A percentile compares a stretch with the other conserved stretches of the same genome.
Conservation (phyloP, 805 yeast genomes). For the Torulaspora microellipsoides region DNA sequence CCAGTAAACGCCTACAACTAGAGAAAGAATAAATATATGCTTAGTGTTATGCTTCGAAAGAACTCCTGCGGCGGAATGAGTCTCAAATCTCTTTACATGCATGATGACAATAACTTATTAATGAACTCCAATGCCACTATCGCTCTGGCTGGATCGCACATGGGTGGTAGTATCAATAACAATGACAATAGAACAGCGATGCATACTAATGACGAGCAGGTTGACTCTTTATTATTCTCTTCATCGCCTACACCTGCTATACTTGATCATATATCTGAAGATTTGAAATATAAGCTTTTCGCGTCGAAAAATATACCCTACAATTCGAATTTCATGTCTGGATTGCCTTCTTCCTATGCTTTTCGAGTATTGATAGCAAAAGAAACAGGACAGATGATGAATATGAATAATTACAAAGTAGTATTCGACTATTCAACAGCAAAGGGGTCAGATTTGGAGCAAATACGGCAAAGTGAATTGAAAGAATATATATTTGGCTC, state of each 20-base stretch:
- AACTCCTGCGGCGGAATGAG: constrained; percentile 1
- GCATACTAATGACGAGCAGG: constrained; percentile 1
- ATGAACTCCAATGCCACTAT: constrained; percentile 8
- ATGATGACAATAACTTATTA: constrained; percentile 2
- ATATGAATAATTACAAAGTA: constrained; percentile 34
- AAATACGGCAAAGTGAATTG: constrained; percentile 32
- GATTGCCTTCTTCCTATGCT: constrained; percentile 11
- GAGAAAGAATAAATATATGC: constrained; percentile 1
- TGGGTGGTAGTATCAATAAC: not conserved
- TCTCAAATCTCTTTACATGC: not conserved
- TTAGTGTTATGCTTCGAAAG: constrained; percentile 12
- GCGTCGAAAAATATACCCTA: constrained; percentile 23
- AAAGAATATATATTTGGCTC: constrained; percentile 41
- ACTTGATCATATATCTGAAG: constrained; percentile 29
- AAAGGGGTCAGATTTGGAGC: constrained; percentile 21
- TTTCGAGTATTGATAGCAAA: constrained; percentile 36
- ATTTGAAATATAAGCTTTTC: constrained; percentile 26
- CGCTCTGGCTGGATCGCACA: not conserved
- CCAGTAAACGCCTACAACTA: too few relatives aligned
- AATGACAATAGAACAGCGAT: not conserved
- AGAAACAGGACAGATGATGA: constrained; percentile 37
- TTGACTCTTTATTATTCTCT: constrained; percentile 4
- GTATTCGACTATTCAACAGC: constrained; percentile 33
- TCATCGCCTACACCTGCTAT: constrained; percentile 14
- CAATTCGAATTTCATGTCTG: constrained; percentile 3